Base-by-base conservation (phyloP, 768 basidiomycete genomes). In the Hydnomerulius pinastri region DNA sequence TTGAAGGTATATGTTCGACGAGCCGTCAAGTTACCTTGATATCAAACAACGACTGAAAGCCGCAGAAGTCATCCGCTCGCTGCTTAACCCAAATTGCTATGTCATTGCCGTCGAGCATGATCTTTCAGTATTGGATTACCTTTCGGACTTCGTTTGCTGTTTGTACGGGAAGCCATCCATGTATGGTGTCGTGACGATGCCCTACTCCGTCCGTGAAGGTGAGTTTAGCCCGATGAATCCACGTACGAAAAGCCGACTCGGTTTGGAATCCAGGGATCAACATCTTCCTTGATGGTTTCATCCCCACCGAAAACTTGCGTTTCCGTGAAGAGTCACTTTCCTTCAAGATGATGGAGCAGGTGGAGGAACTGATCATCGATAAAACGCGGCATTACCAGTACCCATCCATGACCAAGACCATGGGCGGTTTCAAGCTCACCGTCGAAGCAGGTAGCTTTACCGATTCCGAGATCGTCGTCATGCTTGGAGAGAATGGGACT, bases 161-260 rank as follows among this genome's bases (percentile, higher is more conserved):
- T 71, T 99, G 29, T 99, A 99, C 72, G 97, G 97, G 60, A 96
- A 94, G 70, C 92, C 94, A 3, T 92, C 91, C 3, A 90, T 93
- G 83, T 98, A 97, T 62, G 94, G 97, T 66, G 97, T 99, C 27
- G 97, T 98, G 11, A 99, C 97, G 5, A 95, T 98, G 93, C 97
- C 97, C 30, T 93, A 85, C 66, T 97, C 95, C 24, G 95, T 98
- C 51, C 85, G 97, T 53, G 97, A 99, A 88, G 94, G 92, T 91
- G 51, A 17, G 76, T 60, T 30, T 17, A 43, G 46, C 11, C 8
- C 30, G 15, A 2, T 20, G 17, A 49, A 38, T 38, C 42, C 30
- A 46, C 44, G 13, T 45, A 11, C n/a, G 32, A 20, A 32, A 30
- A 17, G 29, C 53, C 41, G 24, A 55, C 35, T n/a, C 11, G 46